Evolutionary conservation across 805 yeast species (phyloP).

Genomic region (Candida sonorensis): DNA sequence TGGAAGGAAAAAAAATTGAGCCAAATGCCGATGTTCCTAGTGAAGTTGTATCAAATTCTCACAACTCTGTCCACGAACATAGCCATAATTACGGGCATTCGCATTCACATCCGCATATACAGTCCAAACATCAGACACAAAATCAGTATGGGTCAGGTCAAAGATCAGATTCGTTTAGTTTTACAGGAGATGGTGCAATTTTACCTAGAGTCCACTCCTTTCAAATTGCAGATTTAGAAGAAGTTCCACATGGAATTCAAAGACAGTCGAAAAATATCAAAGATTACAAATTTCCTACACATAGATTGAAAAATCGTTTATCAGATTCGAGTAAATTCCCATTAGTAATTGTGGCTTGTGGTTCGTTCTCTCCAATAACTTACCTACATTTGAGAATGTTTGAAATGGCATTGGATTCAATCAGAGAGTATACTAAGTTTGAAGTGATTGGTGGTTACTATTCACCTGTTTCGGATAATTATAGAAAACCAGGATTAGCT

Average conservation of each 20-base stretch:
- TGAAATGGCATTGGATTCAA: conserved; percentile 96
- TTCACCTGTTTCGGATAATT: conserved; percentile 91
- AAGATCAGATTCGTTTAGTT: conserved; percentile 24
- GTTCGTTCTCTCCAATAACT: conserved; percentile 93
- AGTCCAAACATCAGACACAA: too few species aligned
- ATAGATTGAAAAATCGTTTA: conserved; percentile 66
- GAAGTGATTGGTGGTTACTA: conserved; percentile 96
- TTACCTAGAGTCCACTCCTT: conserved; percentile 40
- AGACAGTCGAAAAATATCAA: conserved; percentile 74
- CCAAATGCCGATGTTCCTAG: too few species aligned
- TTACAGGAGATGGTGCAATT: conserved; percentile 23
- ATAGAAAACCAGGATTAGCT: conserved; percentile 89
- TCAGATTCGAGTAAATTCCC: conserved; percentile 77
- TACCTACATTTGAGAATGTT: conserved; percentile 94
- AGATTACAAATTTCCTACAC: conserved; percentile 79
- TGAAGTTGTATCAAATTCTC: too few species aligned
- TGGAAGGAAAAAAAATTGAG: too few species aligned
- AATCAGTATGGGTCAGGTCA: too few species aligned
- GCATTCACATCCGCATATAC: too few species aligned
- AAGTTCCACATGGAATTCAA: conserved; percentile 89
- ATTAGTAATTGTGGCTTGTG: conserved; percentile 93
- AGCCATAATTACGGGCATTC: too few species aligned
- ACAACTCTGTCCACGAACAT: too few species aligned
- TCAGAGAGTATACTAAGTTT: conserved; percentile 83
- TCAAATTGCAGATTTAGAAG: conserved; percentile 91